phyloP scores from a whole-genome alignment of 345 rosid species.

The Melastoma malabathricum region DNA sequence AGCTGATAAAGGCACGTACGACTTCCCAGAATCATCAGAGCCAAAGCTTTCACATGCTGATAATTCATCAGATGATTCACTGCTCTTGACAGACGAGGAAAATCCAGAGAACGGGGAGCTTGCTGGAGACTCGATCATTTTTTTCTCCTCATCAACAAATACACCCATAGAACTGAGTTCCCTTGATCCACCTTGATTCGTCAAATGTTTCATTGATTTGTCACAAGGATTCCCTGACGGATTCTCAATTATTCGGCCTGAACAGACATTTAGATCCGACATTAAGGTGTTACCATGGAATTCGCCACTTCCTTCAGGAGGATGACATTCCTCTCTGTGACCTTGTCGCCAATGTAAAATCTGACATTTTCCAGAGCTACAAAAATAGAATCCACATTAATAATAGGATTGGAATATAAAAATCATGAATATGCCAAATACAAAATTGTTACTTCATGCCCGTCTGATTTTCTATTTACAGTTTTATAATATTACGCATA shows the following conservation, averaged over 20 bases:
- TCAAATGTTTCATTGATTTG: too few relatives aligned
- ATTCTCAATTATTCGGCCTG: constrained; percentile 2
- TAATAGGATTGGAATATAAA: background rate
- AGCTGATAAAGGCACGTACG: constrained; percentile 22
- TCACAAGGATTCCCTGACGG: constrained; percentile 10
- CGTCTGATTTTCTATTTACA: too few relatives aligned
- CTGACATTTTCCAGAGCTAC: constrained; percentile 43
- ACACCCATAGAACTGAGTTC: too few relatives aligned
- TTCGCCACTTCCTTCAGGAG: constrained; percentile 14
- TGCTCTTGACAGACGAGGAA: constrained; percentile 32
- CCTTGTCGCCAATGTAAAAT: constrained; percentile 44
- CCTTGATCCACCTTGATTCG: too few relatives aligned
- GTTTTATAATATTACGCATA: too few relatives aligned
- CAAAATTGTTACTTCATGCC: too few relatives aligned
- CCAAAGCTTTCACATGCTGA: constrained; percentile 53
- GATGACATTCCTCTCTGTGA: constrained; percentile 30
- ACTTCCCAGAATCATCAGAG: constrained; percentile 48
- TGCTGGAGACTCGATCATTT: constrained; percentile 15
- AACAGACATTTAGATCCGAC: constrained; percentile 3
- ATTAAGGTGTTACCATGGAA: constrained; percentile 7
- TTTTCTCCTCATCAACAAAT: too few relatives aligned
- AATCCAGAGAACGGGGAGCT: constrained; percentile 57
- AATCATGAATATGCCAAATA: too few relatives aligned
- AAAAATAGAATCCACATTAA: constrained; percentile 4
- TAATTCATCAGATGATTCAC: constrained; percentile 61